Evolutionary conservation across 2,329 filamentous ascomycete genomes (phyloP), one percentile per base, ranked within the genome.

Genomic region (Cladosporium sphaerospermum): DNA sequence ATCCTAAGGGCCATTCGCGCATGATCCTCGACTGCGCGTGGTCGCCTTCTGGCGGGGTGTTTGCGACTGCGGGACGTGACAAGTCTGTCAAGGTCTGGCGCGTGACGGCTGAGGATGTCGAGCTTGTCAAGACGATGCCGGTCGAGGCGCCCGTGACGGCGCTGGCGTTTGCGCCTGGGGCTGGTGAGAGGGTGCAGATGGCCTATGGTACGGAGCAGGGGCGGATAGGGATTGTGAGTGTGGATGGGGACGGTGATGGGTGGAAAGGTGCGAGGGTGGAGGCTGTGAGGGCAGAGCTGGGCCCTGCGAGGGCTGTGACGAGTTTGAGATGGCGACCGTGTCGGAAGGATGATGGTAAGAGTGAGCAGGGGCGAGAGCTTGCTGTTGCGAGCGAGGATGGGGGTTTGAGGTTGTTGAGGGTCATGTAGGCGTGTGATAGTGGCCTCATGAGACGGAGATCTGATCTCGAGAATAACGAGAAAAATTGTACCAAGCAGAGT

Each of bases 11-110:
- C 0, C 93, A 99, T 69, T 79, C 86, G 3, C 78, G 93, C 55
- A 97, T 99, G 90, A 91, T 99, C 43, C 77, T 97, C 11, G 89
- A 90, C 65, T 87, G 84, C 1, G 82, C 88, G 2, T 99, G 93
- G 92, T 84, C 86, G 1, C 16, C 16, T 18, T 10, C 14, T 8
- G 9, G 37, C 65, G 61, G 70, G 4, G 69, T 78, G 28, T 99
- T 99, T 69, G 86, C 87, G 10, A 99, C 93, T 0, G 92, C 91
- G 1, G 89, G 91, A 3, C 79, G 93, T 62, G 93, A 99, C 70
- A 97, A 95, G 73, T 79, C 78, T 23, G 84, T 95, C 47, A 83
- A 80, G 59, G 66, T 84, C 34, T 85, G 82, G 82, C 66, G 41
- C 34, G 10, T 43, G 5, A 47, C 45, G 9, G 6, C 31, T 13